A percentile compares a stretch with the other conserved stretches of the same genome.
Conservation (phyloP, 768 basidiomycete genomes). For the Candolleomyces efflorescens region DNA sequence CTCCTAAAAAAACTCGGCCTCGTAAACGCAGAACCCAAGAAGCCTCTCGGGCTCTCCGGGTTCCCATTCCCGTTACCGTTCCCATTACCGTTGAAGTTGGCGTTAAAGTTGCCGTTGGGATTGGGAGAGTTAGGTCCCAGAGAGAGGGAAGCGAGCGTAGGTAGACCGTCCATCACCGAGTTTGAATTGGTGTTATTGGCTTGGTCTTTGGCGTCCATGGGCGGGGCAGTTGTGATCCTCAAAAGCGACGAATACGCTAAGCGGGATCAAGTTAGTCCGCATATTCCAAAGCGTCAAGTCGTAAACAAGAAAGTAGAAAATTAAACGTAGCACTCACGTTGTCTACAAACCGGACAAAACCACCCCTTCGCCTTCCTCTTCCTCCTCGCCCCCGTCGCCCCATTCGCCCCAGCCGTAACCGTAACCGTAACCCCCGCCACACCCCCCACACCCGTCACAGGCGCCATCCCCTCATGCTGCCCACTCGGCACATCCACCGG, state of each 20-base stretch:
- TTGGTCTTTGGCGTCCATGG: conserved; percentile 27
- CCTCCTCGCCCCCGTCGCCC: conserved; percentile 47
- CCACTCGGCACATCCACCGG: conserved; percentile 34
- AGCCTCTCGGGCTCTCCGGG: conserved; percentile 11
- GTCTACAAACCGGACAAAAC: conserved; percentile 95
- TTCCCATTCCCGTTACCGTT: too few relatives aligned
- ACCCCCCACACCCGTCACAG: conserved; percentile 22
- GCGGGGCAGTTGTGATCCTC: conserved; percentile 70
- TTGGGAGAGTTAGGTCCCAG: not conserved
- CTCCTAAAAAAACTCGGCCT: conserved; percentile 5
- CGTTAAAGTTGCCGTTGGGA: conserved; percentile 16
- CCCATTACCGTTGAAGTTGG: too few relatives aligned
- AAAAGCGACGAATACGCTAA: conserved; percentile 86
- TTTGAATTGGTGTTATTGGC: not conserved
- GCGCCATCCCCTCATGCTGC: conserved; percentile 21
- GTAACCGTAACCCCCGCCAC: conserved; percentile 19
- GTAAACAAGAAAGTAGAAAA: not conserved
- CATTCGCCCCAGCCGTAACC: conserved; percentile 16
- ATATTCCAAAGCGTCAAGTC: too few relatives aligned
- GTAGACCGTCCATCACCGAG: not conserved
- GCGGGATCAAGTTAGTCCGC: not conserved
- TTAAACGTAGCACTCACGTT: conserved; percentile 56
- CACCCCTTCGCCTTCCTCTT: conserved; percentile 96
- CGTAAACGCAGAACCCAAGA: not conserved
- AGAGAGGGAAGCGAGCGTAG: not conserved